Conservation (phyloP, 179 eudicot species). For the Spinacia oleracea region DNA sequence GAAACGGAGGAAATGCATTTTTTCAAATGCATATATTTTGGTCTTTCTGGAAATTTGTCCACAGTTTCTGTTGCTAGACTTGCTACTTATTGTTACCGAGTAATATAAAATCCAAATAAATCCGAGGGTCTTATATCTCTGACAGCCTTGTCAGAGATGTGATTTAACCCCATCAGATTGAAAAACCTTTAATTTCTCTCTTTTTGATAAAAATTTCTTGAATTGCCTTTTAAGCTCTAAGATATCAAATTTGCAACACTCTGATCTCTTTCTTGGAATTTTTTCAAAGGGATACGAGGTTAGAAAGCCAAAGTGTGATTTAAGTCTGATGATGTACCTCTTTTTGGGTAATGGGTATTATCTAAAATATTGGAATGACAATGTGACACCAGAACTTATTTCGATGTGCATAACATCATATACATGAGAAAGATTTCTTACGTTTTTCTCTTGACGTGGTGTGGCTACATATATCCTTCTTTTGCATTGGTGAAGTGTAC, state of each 20-base stretch:
- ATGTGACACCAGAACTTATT: too few species aligned
- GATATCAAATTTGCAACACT: background rate
- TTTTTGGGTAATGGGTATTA: background rate
- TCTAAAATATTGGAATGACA: too few species aligned
- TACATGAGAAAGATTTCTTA: background rate
- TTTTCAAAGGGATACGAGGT: background rate
- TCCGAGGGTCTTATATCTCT: background rate
- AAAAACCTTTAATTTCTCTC: background rate
- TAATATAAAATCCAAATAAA: background rate
- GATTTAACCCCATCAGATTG: background rate
- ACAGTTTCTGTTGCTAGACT: background rate
- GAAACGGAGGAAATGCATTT: too few species aligned
- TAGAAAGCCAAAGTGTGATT: background rate
- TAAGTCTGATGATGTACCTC: background rate
- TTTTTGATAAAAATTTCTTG: background rate
- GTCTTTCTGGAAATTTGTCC: background rate
- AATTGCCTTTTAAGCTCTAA: conserved; percentile 1
- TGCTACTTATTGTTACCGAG: background rate
- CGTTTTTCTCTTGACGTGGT: background rate
- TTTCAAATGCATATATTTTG: background rate
- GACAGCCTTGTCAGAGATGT: background rate
- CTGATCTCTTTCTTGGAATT: background rate
- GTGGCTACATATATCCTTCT: too few species aligned
- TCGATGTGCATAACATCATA: too few species aligned
- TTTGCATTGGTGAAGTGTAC: background rate